Evolutionary conservation across 2,329 filamentous ascomycete species (phyloP).

Genomic region (Beauveria sp.): DNA sequence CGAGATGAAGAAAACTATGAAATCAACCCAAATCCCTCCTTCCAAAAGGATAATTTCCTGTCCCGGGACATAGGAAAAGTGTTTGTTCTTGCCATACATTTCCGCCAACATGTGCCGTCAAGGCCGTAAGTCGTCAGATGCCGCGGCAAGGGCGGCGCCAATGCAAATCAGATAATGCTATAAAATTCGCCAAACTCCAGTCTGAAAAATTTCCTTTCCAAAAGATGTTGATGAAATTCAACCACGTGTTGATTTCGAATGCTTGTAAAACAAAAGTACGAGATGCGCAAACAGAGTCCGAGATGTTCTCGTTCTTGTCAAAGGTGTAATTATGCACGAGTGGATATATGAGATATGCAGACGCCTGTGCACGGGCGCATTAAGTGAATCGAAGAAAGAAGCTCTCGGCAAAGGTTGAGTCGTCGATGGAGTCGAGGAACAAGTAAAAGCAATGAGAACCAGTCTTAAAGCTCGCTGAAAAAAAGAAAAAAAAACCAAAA

Average conservation of each 20-base stretch:
- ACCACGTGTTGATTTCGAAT: conserved; percentile 5
- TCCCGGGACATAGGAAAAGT: conserved; percentile 1
- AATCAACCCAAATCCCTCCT: background rate
- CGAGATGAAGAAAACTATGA: conserved; percentile 7
- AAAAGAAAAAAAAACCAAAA: background rate
- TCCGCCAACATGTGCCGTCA: background rate
- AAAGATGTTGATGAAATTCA: conserved; percentile 6
- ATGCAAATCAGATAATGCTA: background rate
- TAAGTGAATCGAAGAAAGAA: conserved; percentile 1
- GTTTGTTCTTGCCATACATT: background rate
- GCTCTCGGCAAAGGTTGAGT: background rate
- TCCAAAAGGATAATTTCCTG: background rate
- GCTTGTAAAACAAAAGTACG: background rate
- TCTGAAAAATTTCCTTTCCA: background rate
- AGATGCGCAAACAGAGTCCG: background rate
- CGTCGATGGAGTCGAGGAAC: background rate
- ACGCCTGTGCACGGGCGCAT: conserved; percentile 9
- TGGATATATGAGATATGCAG: conserved; percentile 6
- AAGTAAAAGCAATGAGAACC: conserved; percentile 7
- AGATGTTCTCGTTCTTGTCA: conserved; percentile 2
- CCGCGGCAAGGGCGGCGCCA: background rate
- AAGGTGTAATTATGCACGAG: conserved; percentile 2
- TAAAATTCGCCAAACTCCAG: conserved; percentile 6
- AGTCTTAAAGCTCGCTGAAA: conserved; percentile 4
- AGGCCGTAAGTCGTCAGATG: background rate